These are phyloP conservation scores for Annulohypoxylon stygium DNA, from an alignment of 495 filamentous ascomycete genomes.

Conservation along the genomic window DNA sequence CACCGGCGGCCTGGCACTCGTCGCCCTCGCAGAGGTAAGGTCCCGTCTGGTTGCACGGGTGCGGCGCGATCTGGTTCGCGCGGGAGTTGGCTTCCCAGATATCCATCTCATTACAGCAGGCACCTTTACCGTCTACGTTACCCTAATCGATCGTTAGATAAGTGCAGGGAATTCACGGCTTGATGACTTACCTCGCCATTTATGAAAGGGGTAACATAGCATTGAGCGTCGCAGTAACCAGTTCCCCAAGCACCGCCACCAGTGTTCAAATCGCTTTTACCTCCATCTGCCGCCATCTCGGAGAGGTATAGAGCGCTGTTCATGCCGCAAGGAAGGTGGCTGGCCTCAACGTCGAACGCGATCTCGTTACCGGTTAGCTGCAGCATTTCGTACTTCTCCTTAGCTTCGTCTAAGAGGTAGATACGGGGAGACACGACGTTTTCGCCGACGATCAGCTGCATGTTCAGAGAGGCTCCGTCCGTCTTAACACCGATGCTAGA, in stretches of 20 bases:
- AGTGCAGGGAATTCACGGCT: not conserved
- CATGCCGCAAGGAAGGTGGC: slow-evolving; percentile 72
- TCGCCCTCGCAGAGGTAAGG: slow-evolving; percentile 64
- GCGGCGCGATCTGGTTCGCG: slow-evolving; percentile 69
- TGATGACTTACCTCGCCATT: slow-evolving; percentile 64
- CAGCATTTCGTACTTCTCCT: slow-evolving; percentile 70
- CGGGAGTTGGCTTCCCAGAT: slow-evolving; percentile 73
- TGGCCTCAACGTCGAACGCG: slow-evolving; percentile 73
- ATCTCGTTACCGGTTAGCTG: slow-evolving; percentile 71
- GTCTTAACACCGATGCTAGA: slow-evolving; percentile 60
- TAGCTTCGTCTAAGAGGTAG: slow-evolving; percentile 69
- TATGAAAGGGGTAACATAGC: slow-evolving; percentile 67
- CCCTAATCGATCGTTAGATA: slow-evolving; percentile 48
- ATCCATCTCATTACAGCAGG: slow-evolving; percentile 74
- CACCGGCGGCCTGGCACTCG: slow-evolving; percentile 63
- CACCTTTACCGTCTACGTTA: slow-evolving; percentile 63
- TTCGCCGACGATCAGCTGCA: slow-evolving; percentile 58
- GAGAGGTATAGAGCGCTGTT: slow-evolving; percentile 77
- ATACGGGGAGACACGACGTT: slow-evolving; percentile 65
- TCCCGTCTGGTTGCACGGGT: slow-evolving; percentile 64
- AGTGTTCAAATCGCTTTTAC: slow-evolving; percentile 66
- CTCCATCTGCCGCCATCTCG: slow-evolving; percentile 71
- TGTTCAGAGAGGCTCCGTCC: slow-evolving; percentile 54
- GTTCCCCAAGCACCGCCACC: slow-evolving; percentile 75
- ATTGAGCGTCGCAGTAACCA: slow-evolving; percentile 80